phyloP scores from a whole-genome alignment of 2,329 filamentous ascomycete genomes.

The Plenodomus tracheiphilus region DNA sequence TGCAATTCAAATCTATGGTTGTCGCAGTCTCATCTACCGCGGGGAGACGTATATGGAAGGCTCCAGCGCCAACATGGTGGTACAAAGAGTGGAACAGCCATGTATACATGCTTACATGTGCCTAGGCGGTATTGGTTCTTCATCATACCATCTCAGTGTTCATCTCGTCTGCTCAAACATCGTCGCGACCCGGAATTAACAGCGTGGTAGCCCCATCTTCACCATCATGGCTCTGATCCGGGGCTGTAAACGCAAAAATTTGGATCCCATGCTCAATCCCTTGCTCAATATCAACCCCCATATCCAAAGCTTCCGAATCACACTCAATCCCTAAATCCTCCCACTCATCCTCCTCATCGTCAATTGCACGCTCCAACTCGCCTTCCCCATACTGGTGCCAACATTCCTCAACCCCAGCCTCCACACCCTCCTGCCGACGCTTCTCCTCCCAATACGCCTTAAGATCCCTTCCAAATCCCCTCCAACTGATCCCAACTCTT shows the following conservation, averaged over 20 bases:
- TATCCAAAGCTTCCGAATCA: neutral
- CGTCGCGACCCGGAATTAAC: neutral
- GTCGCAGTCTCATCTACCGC: too few relatives aligned
- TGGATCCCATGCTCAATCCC: neutral
- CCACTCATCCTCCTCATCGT: neutral
- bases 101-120: too few relatives aligned
- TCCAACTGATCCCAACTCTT: constrained; percentile 7
- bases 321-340: neutral
- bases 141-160: too few relatives aligned
- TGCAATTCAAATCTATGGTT: too few relatives aligned
- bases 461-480: constrained; percentile 2
- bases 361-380: neutral
- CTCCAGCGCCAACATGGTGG: too few relatives aligned
- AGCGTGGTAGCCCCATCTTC: neutral
- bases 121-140: too few relatives aligned
- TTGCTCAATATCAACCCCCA: neutral
- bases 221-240: neutral
- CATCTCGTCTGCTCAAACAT: too few relatives aligned
- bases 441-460: constrained; percentile 1
- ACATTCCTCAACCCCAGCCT: neutral
- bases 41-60: too few relatives aligned
- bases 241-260: neutral
- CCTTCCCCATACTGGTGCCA: neutral
- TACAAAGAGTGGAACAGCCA: too few relatives aligned
- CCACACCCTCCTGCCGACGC: neutral